Percentiles rank a stretch among this genome's conserved stretches.
Conservation (phyloP, 345 rosid genomes). For the Cardamine chenopodiifolia region DNA sequence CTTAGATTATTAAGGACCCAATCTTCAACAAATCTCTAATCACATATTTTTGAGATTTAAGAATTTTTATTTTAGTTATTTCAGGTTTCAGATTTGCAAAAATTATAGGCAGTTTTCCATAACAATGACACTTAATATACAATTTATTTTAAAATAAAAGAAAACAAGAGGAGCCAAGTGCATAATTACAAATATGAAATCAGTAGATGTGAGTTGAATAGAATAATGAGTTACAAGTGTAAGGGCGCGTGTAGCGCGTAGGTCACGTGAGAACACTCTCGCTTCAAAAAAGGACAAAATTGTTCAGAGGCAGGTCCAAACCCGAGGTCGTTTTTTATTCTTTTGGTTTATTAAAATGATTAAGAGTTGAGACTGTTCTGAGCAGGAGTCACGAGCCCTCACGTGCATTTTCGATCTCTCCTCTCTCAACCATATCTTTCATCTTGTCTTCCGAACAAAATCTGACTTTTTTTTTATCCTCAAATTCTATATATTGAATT, state of each 20-base stretch:
- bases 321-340: conserved; percentile 48
- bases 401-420: conserved; percentile 38
- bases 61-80: background rate
- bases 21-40: conserved; percentile 13
- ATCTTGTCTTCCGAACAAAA: conserved; percentile 37
- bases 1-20: conserved; percentile 20
- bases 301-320: conserved; percentile 41
- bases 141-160: background rate
- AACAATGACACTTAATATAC: background rate
- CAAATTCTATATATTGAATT: too few species aligned
- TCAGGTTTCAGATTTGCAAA: conserved; percentile 8
- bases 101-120: background rate
- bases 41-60: background rate
- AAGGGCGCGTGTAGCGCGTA: conserved; percentile 47
- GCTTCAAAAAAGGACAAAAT: conserved; percentile 37
- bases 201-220: conserved; percentile 10
- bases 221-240: conserved; percentile 40
- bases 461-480: too few species aligned
- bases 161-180: background rate
- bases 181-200: conserved; percentile 20
- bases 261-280: conserved; percentile 40
- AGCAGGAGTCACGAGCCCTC: conserved; percentile 47
- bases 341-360: too few species aligned
- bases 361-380: conserved; percentile 24
- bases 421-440: conserved; percentile 26